A percentile compares a stretch with the other conserved stretches of the same genome.
phyloP scores from a whole-genome alignment of 495 filamentous ascomycete species.

The Parmelia sp. region DNA sequence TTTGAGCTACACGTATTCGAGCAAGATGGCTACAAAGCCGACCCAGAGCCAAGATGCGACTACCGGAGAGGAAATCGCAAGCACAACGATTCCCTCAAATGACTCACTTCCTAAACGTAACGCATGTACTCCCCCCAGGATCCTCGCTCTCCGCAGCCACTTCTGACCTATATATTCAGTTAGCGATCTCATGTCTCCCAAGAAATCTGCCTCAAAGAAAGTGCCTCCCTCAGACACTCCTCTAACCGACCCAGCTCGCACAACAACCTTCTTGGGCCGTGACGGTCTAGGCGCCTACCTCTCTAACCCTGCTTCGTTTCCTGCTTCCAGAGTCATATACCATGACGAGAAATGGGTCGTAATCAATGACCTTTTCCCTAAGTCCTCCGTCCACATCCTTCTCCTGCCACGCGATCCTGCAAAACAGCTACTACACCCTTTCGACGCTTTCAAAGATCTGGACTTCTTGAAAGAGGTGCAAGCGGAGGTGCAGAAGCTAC shows the following conservation, averaged over 20 bases:
- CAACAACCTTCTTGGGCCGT: slow-evolving; percentile 39
- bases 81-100: slow-evolving; percentile 23
- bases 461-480: slow-evolving; percentile 62
- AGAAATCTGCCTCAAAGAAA: slow-evolving; percentile 33
- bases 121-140: slow-evolving; percentile 35
- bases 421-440: slow-evolving; percentile 62
- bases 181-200: slow-evolving; percentile 61
- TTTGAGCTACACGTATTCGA: not conserved
- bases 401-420: slow-evolving; percentile 68
- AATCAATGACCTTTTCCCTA: slow-evolving; percentile 80
- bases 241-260: slow-evolving; percentile 30
- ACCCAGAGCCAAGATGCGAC: slow-evolving; percentile 29
- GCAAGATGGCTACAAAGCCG: slow-evolving; percentile 1
- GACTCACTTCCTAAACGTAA: slow-evolving; percentile 24
- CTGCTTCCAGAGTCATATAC: slow-evolving; percentile 57
- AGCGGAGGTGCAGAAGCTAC: slow-evolving; percentile 54
- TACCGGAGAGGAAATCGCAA: slow-evolving; percentile 34
- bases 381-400: slow-evolving; percentile 77
- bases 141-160: slow-evolving; percentile 3
- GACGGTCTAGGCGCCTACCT: slow-evolving; percentile 69
- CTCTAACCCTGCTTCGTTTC: slow-evolving; percentile 56
- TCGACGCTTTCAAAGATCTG: slow-evolving; percentile 67
- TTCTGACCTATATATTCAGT: slow-evolving; percentile 38
- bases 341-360: slow-evolving; percentile 66
- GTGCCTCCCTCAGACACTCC: slow-evolving; percentile 24